A percentile compares a stretch with the other conserved stretches of the same genome.
These are phyloP conservation scores for Chenopodium berlandieri DNA, from an alignment of 148 eudicot species.

Conservation along the genomic window DNA sequence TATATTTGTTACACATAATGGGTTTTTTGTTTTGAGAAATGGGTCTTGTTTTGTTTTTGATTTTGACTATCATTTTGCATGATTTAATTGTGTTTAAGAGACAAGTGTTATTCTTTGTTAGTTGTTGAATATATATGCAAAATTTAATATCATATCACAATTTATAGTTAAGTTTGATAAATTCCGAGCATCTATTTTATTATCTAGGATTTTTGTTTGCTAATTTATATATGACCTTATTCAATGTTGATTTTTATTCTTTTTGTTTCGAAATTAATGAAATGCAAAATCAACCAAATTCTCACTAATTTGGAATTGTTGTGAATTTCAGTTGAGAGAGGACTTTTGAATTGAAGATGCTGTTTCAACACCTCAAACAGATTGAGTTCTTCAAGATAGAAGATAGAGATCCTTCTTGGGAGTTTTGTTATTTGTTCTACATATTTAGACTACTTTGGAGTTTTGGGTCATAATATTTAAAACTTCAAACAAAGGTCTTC, in stretches of 20 bases:
- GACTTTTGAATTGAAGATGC: constrained; percentile 49
- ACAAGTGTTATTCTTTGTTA: not conserved
- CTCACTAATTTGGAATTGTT: not conserved
- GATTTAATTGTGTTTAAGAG: not conserved
- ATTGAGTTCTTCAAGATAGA: constrained; percentile 37
- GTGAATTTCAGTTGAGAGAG: constrained; percentile 50
- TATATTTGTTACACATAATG: not conserved
- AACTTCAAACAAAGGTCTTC: constrained; percentile 7
- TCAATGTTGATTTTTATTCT: constrained; percentile 16
- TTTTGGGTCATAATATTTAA: constrained; percentile 41
- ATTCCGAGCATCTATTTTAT: constrained; percentile 1
- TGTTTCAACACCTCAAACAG: constrained; percentile 38
- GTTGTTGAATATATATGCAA: constrained; percentile 13
- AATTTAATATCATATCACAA: constrained; percentile 21
- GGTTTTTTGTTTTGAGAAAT: constrained; percentile 23
- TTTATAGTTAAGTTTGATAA: no score
- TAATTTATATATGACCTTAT: constrained; percentile 13
- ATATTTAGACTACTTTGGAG: constrained; percentile 52
- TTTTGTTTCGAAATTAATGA: not conserved
- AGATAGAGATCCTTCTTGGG: constrained; percentile 48
- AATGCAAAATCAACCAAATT: constrained; percentile 34
- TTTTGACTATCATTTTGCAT: not conserved
- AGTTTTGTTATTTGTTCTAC: constrained; percentile 52
- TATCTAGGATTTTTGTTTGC: constrained; percentile 5
- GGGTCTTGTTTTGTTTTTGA: constrained; percentile 23